Conservation (phyloP, 2,329 filamentous ascomycete species). For the Exutisphaerella laricina region DNA sequence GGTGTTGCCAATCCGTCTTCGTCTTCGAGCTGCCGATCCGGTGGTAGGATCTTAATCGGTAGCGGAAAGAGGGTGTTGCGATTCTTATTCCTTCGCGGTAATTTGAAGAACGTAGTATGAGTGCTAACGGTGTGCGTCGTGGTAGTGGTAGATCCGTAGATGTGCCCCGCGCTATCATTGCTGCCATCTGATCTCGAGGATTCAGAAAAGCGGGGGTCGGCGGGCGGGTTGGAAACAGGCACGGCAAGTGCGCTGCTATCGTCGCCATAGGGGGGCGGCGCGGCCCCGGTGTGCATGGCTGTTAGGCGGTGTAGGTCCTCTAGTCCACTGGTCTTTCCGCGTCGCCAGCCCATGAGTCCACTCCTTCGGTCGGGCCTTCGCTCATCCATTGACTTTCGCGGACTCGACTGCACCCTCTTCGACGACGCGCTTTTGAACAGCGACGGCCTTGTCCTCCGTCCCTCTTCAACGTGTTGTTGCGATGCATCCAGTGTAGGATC, state of each 20-base stretch:
- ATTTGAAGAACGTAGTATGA: constrained; percentile 67
- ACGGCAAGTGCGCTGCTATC: constrained; percentile 57
- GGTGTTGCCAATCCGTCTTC: constrained; percentile 35
- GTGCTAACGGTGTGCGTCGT: constrained; percentile 60
- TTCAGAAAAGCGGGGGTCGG: constrained; percentile 59
- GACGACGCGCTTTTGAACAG: constrained; percentile 26
- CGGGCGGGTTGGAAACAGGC: constrained; percentile 46
- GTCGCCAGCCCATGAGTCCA: constrained; percentile 26
- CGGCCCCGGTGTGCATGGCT: constrained; percentile 46
- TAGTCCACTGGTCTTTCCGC: constrained; percentile 29
- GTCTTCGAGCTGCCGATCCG: constrained; percentile 42
- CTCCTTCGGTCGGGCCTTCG: constrained; percentile 21
- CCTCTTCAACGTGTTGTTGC: constrained; percentile 13
- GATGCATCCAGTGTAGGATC: constrained; percentile 23
- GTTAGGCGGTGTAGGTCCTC: constrained; percentile 51
- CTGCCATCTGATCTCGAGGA: constrained; percentile 84
- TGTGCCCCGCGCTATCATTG: constrained; percentile 45
- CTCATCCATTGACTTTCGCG: constrained; percentile 19
- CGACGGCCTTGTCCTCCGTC: constrained; percentile 16
- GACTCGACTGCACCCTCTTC: constrained; percentile 13
- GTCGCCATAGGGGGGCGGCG: constrained; percentile 56
- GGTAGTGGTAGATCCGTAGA: constrained; percentile 52
- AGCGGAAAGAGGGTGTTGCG: constrained; percentile 78
- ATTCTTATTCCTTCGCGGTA: constrained; percentile 71
- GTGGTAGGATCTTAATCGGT: constrained; percentile 62